Percentiles rank a stretch among this genome's conserved stretches.
Evolutionary conservation across 352 stramenopile genomes (phyloP).

Genomic region (Phytophthora chlamydospora): DNA sequence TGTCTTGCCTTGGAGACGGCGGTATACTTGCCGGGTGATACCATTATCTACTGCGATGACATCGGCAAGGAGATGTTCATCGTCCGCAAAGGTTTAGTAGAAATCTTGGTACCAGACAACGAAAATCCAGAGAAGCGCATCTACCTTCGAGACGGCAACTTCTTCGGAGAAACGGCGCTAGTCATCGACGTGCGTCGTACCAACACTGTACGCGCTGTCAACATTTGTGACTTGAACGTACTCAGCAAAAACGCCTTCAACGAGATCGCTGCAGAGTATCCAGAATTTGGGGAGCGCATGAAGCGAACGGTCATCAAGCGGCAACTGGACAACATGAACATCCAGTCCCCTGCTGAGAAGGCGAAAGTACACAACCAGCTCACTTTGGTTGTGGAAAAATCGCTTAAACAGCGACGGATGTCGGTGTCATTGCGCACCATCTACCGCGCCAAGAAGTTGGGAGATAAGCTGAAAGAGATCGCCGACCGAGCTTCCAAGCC

Average conservation of each 20-base stretch:
- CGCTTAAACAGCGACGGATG: constrained; percentile 74
- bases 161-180: constrained; percentile 79
- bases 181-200: constrained; percentile 83
- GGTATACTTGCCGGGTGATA: constrained; percentile 78
- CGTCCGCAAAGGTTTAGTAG: constrained; percentile 81
- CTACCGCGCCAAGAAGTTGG: constrained; percentile 81
- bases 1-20: constrained; percentile 79
- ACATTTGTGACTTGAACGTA: constrained; percentile 81
- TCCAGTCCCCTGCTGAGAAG: constrained; percentile 72
- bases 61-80: constrained; percentile 91
- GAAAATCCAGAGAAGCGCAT: constrained; percentile 64
- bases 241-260: constrained; percentile 82
- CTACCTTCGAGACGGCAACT: constrained; percentile 77
- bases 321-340: constrained; percentile 88
- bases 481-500: constrained; percentile 58
- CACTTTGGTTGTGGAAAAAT: constrained; percentile 81
- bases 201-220: constrained; percentile 79
- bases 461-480: constrained; percentile 86
- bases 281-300: constrained; percentile 82
- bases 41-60: constrained; percentile 83
- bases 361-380: constrained; percentile 81
- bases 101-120: constrained; percentile 67
- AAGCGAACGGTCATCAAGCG: constrained; percentile 84
- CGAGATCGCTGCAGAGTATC: constrained; percentile 81
- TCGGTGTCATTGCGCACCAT: constrained; percentile 76